Percentiles rank a stretch among this genome's conserved stretches.
phyloP scores from a whole-genome alignment of 1,284 basidiomycete genomes.

The Porogramme epimiltina region DNA sequence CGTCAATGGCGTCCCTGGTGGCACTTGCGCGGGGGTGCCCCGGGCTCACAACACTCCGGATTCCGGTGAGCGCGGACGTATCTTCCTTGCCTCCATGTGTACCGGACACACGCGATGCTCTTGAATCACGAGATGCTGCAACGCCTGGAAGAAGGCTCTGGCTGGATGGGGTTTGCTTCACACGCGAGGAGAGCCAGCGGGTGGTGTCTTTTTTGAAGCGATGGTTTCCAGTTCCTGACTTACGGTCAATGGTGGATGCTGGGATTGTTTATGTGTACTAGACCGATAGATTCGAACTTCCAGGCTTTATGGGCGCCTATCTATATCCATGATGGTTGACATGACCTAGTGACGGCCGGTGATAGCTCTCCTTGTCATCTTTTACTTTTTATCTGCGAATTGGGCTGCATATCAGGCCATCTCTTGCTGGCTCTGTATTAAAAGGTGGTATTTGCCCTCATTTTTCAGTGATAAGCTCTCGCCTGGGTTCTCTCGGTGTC shows the following conservation, averaged over 20 bases:
- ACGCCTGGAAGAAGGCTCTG: neutral
- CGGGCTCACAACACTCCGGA: conserved; percentile 1
- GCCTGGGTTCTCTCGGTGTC: no score
- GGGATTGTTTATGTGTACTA: neutral
- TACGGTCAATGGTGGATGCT: conserved; percentile 4
- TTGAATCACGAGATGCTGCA: neutral
- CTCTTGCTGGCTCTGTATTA: no score
- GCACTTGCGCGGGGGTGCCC: conserved; percentile 13
- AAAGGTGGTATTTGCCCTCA: no score
- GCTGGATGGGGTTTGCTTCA: conserved; percentile 2
- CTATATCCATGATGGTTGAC: no score
- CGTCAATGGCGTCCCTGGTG: conserved; percentile 5
- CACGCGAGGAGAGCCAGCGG: neutral
- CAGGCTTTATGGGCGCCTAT: no score
- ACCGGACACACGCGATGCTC: no score
- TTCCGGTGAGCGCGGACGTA: conserved; percentile 11
- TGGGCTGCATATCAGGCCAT: no score
- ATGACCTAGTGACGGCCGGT: no score
- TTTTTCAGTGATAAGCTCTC: no score
- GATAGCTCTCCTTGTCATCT: no score
- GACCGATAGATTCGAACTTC: no score
- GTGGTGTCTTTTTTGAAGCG: neutral
- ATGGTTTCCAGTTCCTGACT: neutral
- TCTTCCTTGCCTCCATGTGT: neutral
- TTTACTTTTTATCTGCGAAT: no score